Base-by-base conservation (phyloP, 169 alveolate species). In the Eimeria sp. region DNA sequence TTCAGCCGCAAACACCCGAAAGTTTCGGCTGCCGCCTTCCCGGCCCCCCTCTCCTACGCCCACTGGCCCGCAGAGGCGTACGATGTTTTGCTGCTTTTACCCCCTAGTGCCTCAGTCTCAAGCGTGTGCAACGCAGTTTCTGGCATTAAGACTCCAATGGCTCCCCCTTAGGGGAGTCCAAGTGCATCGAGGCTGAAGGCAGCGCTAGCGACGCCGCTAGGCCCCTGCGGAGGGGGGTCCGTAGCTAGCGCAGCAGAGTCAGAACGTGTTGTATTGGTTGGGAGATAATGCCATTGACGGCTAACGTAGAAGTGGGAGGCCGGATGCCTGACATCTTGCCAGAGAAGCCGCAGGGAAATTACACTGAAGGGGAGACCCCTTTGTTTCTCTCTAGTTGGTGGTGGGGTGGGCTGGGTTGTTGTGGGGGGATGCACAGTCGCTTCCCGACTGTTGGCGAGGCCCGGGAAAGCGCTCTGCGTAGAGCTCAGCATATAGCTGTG, bases 11-110 rank as follows among this genome's bases (percentile, higher is more conserved):
- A 43, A 49, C 63, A 76, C 87, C 13, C 40, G 14, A 16, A 61
- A 45, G 87, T 72, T 72, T 40, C 51, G 51, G 82, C 82, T 72
- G 82, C 82, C 43, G 65, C 87, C 87, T n/a, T 20, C 65, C 65
- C 40, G 58, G 87, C 87, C 87, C 87, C 65, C 65, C 87, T 45
- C 86, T 45, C 13, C 30, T 49, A 49, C 65, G 63, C 65, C 47
- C 65, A 47, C 87, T 49, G 54, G n/a, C 65, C 87, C 6, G 45
- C 43, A 4, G 87, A 47, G 87, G 63, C 18, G 58, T 22, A 45
- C 7, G 45, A 9, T 0, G 18, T 47, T 76, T 76, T 76, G 47
- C 65, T 49, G 87, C 63, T 76, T 76, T 45, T 43, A 43, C 87
- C 11, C 0, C 16, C 87, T 43, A 7, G 14, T 0, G 40, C 86